These are phyloP conservation scores for Nothophaeocryptopus gaeumannii DNA, from an alignment of 2,329 filamentous ascomycete genomes.

Conservation along the genomic window DNA sequence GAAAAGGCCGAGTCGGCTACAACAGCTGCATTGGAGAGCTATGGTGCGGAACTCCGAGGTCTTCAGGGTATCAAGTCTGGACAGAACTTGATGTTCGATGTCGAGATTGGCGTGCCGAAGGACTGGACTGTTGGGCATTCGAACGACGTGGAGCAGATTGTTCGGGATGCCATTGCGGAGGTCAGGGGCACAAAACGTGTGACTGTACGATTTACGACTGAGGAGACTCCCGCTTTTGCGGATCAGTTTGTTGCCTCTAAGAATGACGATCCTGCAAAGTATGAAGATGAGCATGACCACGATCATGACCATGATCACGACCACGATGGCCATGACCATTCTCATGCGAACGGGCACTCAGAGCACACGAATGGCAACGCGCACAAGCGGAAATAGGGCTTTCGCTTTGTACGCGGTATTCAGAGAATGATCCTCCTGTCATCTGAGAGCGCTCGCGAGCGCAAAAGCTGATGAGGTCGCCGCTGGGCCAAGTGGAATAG, in stretches of 20 bases:
- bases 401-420: too few species aligned
- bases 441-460: too few species aligned
- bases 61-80: constrained; percentile 91
- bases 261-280: constrained; percentile 11
- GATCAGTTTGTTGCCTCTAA: constrained; percentile 60
- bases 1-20: constrained; percentile 61
- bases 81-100: constrained; percentile 90
- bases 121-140: constrained; percentile 72
- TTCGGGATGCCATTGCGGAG: constrained; percentile 69
- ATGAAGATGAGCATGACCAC: constrained; percentile 27
- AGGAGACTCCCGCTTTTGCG: constrained; percentile 52
- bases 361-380: constrained; percentile 4
- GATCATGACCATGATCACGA: constrained; percentile 28
- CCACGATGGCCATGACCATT: constrained; percentile 12
- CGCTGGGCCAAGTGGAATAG: too few species aligned
- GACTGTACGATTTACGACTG: constrained; percentile 74
- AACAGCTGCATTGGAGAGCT: constrained; percentile 40
- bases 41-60: constrained; percentile 64
- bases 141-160: constrained; percentile 66
- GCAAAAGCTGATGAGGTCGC: too few species aligned
- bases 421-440: too few species aligned
- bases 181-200: constrained; percentile 82
- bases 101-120: constrained; percentile 78
- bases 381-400: constrained; percentile 22
- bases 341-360: constrained; percentile 15